Evolutionary conservation across 768 basidiomycete genomes (phyloP), one percentile per base, ranked within the genome.

Genomic region (Boletus vermiculosoides): DNA sequence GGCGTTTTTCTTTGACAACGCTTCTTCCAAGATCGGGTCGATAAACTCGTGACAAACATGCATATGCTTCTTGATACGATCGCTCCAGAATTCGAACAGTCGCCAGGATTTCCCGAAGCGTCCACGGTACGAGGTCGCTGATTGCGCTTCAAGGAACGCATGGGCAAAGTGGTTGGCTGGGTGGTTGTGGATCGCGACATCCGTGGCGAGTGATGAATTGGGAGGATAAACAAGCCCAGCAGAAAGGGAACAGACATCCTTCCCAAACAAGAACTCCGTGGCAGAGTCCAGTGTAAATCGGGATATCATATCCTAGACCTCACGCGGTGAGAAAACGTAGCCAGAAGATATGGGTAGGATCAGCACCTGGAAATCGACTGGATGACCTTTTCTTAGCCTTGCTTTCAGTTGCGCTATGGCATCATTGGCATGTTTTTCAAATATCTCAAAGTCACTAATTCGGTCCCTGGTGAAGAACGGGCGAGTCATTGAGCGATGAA

Each of bases 251-350:
- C 66, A 66, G 15, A 83, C 77, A 47, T 78, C 71, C 31, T 78
- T 68, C 28, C 76, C 79, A 58, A 85, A 84, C 30, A 85, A 76
- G 60, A 84, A 86, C 45, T 83, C 79, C 0, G 83, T 78, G 1
- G 82, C 83, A 0, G 81, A 78, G 66, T 85, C 84, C 49, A 85
- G 71, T 0, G 84, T 85, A 67, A 84, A 86, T 2, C 83, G 77
- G 0, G 77, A 77, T 3, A 78, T 76, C 53, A 81, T 73, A 52
- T 84, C 83, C 80, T 83, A 52, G 30, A 47, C 34, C 20, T 7
- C 10, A 22, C 20, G n/a, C 18, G 18, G 30, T 55, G 20, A 59
- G 30, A 30, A 44, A 25, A 36, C 49, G n/a, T 44, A 7, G 28
- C 33, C 20, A 39, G 22, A 9, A 5, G 28, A 55, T 45, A n/a